Base-by-base conservation (phyloP, 2,329 filamentous ascomycete species). In the Aspergillus sp. region DNA sequence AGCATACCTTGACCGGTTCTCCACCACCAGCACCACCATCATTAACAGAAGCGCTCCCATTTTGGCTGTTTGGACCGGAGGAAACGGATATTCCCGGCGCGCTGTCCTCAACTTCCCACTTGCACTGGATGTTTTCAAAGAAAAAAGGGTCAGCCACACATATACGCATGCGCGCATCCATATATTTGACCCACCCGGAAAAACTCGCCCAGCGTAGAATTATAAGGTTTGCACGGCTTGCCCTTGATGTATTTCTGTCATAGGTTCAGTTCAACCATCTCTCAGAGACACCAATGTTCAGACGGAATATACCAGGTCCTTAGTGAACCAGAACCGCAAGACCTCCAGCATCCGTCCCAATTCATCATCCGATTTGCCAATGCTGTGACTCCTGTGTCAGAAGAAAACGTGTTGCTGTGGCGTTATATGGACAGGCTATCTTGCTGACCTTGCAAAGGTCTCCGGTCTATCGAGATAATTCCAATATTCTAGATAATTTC, bases 171-270 rank as follows among this genome's bases (percentile, higher is more conserved):
- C n/a, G 32, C 19, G 7, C 4, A 22, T 7, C 3, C 9, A 44
- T n/a, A 9, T 7, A 25, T 7, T 15, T n/a, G 15, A 57, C 83
- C 62, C 75, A 90, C 88, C 73, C 90, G 81, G 74, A 98, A 98
- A 73, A 98, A 98, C 74, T 98, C 93, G 55, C 93, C 93, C 44
- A 98, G 73, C 32, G 90, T 90, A 43, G 90, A 96, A 71, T 98
- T 98, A 74, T 98, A 98, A 9, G 93, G 93, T 72, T 98, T 98
- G 82, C 91, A 97, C 39, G 93, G 93, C 74, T 90, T 95, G 51
- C 91, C 91, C 74, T 97, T 97, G 67, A 94, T 88, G 63, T 97
- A 98, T 81, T 98, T 98, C 80, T 83, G 60, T 48, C 41, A 45
- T 12, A 45, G 7, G 15, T 44, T 60, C 45, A 67, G 58, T 50